phyloP scores from a whole-genome alignment of 73 alveolate species.

The Paramecium sexaurelia region DNA sequence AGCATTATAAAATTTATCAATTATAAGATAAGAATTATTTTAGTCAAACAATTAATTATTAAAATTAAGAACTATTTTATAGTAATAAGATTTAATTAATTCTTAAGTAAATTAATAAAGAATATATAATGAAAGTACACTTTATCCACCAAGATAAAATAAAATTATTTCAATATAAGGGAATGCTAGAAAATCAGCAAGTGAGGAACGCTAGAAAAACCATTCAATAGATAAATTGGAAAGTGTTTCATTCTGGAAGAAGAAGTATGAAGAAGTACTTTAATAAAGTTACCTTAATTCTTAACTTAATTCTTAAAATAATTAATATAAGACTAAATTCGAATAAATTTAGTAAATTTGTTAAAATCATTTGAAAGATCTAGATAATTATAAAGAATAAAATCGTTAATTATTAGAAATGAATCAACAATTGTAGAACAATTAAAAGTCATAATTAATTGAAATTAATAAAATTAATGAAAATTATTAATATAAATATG shows the following conservation, averaged over 20 bases:
- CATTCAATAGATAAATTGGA: neutral
- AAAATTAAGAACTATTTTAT: neutral
- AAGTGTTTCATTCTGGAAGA: neutral
- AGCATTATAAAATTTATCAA: neutral
- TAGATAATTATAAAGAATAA: neutral
- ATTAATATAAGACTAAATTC: neutral
- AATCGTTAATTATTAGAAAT: neutral
- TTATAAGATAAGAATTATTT: neutral
- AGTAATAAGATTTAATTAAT: neutral
- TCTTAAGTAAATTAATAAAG: neutral
- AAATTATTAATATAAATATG: neutral
- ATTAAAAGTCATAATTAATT: neutral
- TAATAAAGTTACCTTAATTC: neutral
- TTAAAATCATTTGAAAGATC: neutral
- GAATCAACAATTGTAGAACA: too few species aligned
- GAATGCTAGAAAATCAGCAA: neutral
- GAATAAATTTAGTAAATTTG: neutral
- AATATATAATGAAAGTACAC: neutral
- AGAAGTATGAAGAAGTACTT: neutral
- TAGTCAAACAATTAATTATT: neutral
- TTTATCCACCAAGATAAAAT: neutral
- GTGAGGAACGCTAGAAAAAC: neutral
- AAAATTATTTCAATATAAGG: neutral
- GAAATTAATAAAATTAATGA: neutral
- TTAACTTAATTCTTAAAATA: neutral